Base-by-base conservation (phyloP, 2,329 filamentous ascomycete species). In the Aspergillus sp. region DNA sequence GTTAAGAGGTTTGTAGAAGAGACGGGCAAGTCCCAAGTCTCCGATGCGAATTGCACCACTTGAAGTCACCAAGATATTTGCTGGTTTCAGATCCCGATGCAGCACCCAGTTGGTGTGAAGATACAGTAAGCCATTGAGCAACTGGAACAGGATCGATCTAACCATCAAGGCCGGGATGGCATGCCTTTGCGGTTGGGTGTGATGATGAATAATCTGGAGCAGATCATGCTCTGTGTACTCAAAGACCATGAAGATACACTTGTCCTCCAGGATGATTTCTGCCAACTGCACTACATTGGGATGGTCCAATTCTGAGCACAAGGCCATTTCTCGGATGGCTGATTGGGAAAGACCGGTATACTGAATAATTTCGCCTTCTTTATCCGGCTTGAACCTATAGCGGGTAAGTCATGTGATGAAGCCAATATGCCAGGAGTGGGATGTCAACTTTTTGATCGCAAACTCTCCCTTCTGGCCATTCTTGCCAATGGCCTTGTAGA, bases 191-290 rank as follows among this genome's bases (percentile, higher is more conserved):
- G 93, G 90, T 74, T 97, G 90, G 1, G 91, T 96, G 77, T 99
- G 95, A 74, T 98, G 93, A 74, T 99, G 95, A 68, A 99, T 97
- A 74, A 99, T 98, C 76, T 99, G 95, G 4, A 99, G 83, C 39
- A 99, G 81, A 76, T 99, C 95, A 76, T 99, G 95, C 78, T 99
- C 95, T 67, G 95, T 95, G 76, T 97, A 99, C 76, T 98, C 95
- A 69, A 99, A 98, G 2, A 99, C 93, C 90, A 99, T 99, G 79
- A 93, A 99, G 75, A 99, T 98, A 80, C 93, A 97, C 80, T 98
- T 98, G 77, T 97, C 93, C 79, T 99, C 94, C 3, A 99, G 84
- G 70, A 99, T 97, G 70, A 97, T 98, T 78, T 99, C 95, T 63
- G 94, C 88, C 1, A 97, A 86, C 61, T 90, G 88, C 67, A 99